A percentile compares a stretch with the other conserved stretches of the same genome.
Evolutionary conservation across 139 green algal species (phyloP).

Genomic region (Nannochloris sp.): DNA sequence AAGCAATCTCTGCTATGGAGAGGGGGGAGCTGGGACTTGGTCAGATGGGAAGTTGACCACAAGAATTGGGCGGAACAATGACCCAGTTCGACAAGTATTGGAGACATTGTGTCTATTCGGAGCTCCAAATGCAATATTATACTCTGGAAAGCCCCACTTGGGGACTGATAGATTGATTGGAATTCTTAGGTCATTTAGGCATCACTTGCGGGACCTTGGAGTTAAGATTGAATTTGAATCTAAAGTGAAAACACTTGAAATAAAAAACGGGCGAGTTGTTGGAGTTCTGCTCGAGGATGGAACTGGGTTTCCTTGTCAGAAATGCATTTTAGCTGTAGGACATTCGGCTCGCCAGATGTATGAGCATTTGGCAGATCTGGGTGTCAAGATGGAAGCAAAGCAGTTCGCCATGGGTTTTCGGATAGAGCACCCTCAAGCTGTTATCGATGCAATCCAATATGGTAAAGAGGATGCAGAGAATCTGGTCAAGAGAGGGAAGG

Average conservation of each 20-base stretch:
- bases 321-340: conserved; percentile 57
- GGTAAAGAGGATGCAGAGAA: conserved; percentile 34
- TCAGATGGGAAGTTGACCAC: conserved; percentile 82
- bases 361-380: conserved; percentile 28
- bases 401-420: conserved; percentile 73
- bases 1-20: conserved; percentile 78
- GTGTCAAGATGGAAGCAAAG: conserved; percentile 58
- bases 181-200: conserved; percentile 56
- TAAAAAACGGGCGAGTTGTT: conserved; percentile 38
- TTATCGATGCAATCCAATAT: conserved; percentile 63
- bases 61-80: conserved; percentile 55
- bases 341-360: conserved; percentile 59
- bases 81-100: conserved; percentile 58
- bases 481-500: conserved; percentile 53
- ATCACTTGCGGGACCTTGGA: conserved; percentile 34
- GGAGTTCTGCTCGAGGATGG: conserved; percentile 28
- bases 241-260: conserved; percentile 37
- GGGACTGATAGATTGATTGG: conserved; percentile 73
- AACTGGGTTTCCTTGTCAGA: conserved; percentile 27
- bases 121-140: conserved; percentile 55
- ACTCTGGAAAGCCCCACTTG: conserved; percentile 71
- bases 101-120: conserved; percentile 56
- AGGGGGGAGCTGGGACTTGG: conserved; percentile 60
- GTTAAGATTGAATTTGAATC: conserved; percentile 57
- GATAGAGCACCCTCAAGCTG: conserved; percentile 74